Conservation (phyloP, 2,329 filamentous ascomycete species). For the Colletotrichum neosansevieriae region DNA sequence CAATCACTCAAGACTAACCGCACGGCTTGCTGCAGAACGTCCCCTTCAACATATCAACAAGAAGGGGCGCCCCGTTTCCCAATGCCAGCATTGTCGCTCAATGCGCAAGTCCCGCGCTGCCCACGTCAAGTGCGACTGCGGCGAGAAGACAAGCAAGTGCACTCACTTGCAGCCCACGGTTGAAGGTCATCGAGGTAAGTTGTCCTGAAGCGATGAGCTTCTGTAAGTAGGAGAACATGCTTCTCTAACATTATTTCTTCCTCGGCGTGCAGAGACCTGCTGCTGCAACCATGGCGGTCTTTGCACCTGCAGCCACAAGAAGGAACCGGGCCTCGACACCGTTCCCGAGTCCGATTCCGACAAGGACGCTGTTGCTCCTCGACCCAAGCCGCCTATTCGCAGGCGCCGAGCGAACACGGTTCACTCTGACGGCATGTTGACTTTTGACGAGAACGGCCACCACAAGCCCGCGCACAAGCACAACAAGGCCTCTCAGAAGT, state of each 20-base stretch:
- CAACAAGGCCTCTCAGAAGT: constrained; percentile 71
- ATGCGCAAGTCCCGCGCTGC: constrained; percentile 96
- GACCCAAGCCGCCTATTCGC: constrained; percentile 58
- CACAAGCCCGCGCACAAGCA: constrained; percentile 73
- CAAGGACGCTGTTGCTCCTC: constrained; percentile 52
- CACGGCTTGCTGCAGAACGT: constrained; percentile 71
- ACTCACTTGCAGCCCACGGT: constrained; percentile 68
- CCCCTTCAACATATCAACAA: constrained; percentile 95
- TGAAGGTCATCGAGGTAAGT: constrained; percentile 71
- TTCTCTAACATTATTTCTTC: constrained; percentile 30
- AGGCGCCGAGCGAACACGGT: constrained; percentile 72
- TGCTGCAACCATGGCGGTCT: constrained; percentile 77
- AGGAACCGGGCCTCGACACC: constrained; percentile 69
- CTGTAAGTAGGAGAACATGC: constrained; percentile 44
- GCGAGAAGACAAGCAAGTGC: constrained; percentile 86
- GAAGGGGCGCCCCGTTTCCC: constrained; percentile 96
- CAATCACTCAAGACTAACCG: constrained; percentile 44
- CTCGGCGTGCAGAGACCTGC: constrained; percentile 66
- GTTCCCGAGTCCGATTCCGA: constrained; percentile 75
- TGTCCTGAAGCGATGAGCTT: constrained; percentile 42
- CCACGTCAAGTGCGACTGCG: constrained; percentile 97
- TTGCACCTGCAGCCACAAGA: constrained; percentile 75
- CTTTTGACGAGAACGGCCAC: constrained; percentile 73
- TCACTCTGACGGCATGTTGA: constrained; percentile 70
- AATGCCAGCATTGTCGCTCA: constrained; percentile 96